Evolutionary conservation across 2,329 filamentous ascomycete species (phyloP), one percentile per base, ranked within the genome.

Genomic region (Emericellopsis cladophorae): DNA sequence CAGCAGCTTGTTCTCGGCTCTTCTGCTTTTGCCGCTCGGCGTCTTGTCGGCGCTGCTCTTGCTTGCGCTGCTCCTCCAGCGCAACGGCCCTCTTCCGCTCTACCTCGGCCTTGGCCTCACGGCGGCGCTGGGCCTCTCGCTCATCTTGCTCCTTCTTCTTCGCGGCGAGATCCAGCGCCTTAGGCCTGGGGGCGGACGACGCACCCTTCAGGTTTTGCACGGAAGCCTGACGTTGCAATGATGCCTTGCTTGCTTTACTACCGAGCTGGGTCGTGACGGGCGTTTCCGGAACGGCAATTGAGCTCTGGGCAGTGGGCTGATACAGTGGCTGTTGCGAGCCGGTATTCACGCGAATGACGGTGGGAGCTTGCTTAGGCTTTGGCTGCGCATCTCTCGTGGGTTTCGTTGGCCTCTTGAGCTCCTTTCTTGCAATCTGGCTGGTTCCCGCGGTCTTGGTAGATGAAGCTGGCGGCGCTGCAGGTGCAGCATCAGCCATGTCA

Each of bases 131-230:
- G 12, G 78, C 76, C 48, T 88, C 84, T 37, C 79, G 77, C 54
- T 93, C 86, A 51, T 94, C 88, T 55, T 80, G 81, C 56, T 94
- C 87, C 55, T 83, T 90, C 59, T 88, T 89, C 53, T 79, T 81
- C 32, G 85, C 83, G 3, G 82, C 85, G 37, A 83, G 69, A 41
- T 89, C 78, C 18, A 89, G 65, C 2, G 84, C 81, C 55, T 83
- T 85, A 0, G 79, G 74, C 40, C 80, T 77, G 2, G 73, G 68
- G n/a, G 67, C 69, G 26, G 79, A 72, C n/a, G 77, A 76, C 0
- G 59, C 53, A 5, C 49, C 49, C 56, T 83, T 85, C 40, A 88
- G 66, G 52, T 73, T 84, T 41, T 72, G 65, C 8, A 65, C 52
- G 1, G 74, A 74, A 4, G 62, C 50, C 48, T 76, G 79, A 0